These are phyloP conservation scores for Hypoxylon sp. DNA, from an alignment of 2,329 filamentous ascomycete species.

Conservation along the genomic window DNA sequence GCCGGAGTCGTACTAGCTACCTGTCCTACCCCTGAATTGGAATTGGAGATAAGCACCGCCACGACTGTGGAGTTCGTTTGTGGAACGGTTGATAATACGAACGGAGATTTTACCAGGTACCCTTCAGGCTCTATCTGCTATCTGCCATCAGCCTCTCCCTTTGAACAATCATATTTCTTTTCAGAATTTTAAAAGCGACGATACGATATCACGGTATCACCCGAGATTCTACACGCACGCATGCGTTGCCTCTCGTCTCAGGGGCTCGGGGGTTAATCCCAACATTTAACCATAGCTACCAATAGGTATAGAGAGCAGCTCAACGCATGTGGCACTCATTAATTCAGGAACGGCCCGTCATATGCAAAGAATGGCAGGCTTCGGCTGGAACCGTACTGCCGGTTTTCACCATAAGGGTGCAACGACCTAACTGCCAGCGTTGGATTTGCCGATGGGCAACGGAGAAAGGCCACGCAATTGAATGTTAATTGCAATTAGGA, in stretches of 20 bases:
- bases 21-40: slow-evolving; percentile 38
- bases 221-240: slow-evolving; percentile 28
- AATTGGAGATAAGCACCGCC: slow-evolving; percentile 46
- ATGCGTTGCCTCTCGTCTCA: slow-evolving; percentile 18
- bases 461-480: slow-evolving; percentile 41
- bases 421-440: slow-evolving; percentile 23
- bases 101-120: slow-evolving; percentile 6
- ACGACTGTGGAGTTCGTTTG: slow-evolving; percentile 33
- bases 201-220: slow-evolving; percentile 38
- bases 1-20: slow-evolving; percentile 10
- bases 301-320: slow-evolving; percentile 6
- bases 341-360: slow-evolving; percentile 40
- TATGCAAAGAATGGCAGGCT: slow-evolving; percentile 33
- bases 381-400: slow-evolving; percentile 39
- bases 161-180: slow-evolving; percentile 3
- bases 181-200: background rate
- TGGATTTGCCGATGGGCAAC: slow-evolving; percentile 40
- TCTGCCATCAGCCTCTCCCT: slow-evolving; percentile 7
- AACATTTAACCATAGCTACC: slow-evolving; percentile 34
- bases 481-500: slow-evolving; percentile 36
- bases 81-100: slow-evolving; percentile 36
- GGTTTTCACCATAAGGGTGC: slow-evolving; percentile 24
- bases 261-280: slow-evolving; percentile 31
- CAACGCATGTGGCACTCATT: slow-evolving; percentile 38
- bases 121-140: slow-evolving; percentile 10